These are phyloP conservation scores for Hydnomerulius pinastri DNA, from an alignment of 768 basidiomycete genomes.

Conservation along the genomic window DNA sequence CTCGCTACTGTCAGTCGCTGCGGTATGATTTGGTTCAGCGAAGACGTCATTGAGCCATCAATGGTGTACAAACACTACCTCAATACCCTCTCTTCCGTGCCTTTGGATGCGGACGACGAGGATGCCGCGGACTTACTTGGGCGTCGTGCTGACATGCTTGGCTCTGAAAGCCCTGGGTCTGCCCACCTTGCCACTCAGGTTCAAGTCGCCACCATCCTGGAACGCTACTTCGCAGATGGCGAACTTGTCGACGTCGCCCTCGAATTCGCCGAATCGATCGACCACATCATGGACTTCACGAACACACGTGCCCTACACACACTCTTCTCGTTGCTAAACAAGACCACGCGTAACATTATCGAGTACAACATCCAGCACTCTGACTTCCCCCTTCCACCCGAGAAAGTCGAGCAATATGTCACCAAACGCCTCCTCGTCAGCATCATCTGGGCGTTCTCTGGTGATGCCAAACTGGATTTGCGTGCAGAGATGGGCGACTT, in stretches of 20 bases:
- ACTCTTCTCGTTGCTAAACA: slow-evolving; percentile 95
- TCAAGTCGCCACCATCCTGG: slow-evolving; percentile 70
- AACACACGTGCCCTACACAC: slow-evolving; percentile 89
- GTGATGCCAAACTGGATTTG: slow-evolving; percentile 89
- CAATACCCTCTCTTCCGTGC: slow-evolving; percentile 65
- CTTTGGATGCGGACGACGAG: slow-evolving; percentile 91
- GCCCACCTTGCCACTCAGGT: slow-evolving; percentile 74
- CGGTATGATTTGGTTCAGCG: slow-evolving; percentile 99
- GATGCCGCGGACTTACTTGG: slow-evolving; percentile 61
- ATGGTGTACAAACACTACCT: slow-evolving; percentile 95
- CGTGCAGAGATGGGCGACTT: slow-evolving; percentile 90
- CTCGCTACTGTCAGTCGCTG: slow-evolving; percentile 99
- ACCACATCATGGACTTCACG: slow-evolving; percentile 99
- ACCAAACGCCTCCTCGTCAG: slow-evolving; percentile 86
- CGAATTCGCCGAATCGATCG: slow-evolving; percentile 77
- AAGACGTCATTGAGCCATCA: slow-evolving; percentile 85
- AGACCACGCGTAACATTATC: slow-evolving; percentile 88
- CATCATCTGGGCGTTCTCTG: slow-evolving; percentile 98
- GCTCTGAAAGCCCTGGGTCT: slow-evolving; percentile 51
- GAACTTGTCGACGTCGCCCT: slow-evolving; percentile 83
- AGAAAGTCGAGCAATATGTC: slow-evolving; percentile 89
- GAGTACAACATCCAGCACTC: slow-evolving; percentile 95
- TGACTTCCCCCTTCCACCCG: slow-evolving; percentile 87
- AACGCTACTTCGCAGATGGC: slow-evolving; percentile 79
- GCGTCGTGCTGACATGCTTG: slow-evolving; percentile 53